A percentile compares a stretch with the other conserved stretches of the same genome.
phyloP scores from a whole-genome alignment of 2,329 filamentous ascomycete genomes.

The Aspergillus texensis region DNA sequence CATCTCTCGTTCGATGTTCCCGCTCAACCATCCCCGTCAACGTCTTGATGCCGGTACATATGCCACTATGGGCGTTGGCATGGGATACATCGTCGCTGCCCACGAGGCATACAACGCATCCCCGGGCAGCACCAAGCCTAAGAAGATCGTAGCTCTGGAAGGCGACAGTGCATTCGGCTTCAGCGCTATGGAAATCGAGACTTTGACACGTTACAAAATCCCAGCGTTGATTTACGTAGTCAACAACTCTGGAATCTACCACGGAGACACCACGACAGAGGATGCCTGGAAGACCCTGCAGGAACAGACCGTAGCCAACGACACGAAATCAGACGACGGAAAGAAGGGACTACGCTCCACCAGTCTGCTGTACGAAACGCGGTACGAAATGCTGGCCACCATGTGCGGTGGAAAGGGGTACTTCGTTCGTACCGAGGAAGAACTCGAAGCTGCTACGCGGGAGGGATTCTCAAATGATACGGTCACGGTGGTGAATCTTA shows the following conservation, averaged over 20 bases:
- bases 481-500: slow-evolving; percentile 58
- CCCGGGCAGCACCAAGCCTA: slow-evolving; percentile 37
- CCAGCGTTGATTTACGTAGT: slow-evolving; percentile 59
- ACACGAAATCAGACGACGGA: slow-evolving; percentile 25
- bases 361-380: slow-evolving; percentile 56
- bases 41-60: slow-evolving; percentile 62
- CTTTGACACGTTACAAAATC: slow-evolving; percentile 58
- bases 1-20: slow-evolving; percentile 59
- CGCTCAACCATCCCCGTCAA: slow-evolving; percentile 56
- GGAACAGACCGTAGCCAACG: slow-evolving; percentile 39
- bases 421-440: slow-evolving; percentile 54
- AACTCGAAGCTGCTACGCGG: slow-evolving; percentile 54
- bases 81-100: slow-evolving; percentile 61
- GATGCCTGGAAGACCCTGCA: slow-evolving; percentile 51
- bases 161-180: slow-evolving; percentile 61
- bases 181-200: slow-evolving; percentile 59
- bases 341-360: slow-evolving; percentile 50
- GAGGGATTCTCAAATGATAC: slow-evolving; percentile 51
- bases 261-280: slow-evolving; percentile 45
- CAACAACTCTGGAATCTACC: slow-evolving; percentile 58
- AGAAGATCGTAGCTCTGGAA: slow-evolving; percentile 60
- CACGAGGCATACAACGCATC: slow-evolving; percentile 58
- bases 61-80: slow-evolving; percentile 62
- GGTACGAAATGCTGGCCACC: slow-evolving; percentile 58
- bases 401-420: slow-evolving; percentile 59